Percentiles rank a stretch among this genome's conserved stretches.
These are phyloP conservation scores for Sporothrix pallida DNA, from an alignment of 2,329 filamentous ascomycete species.

Conservation along the genomic window DNA sequence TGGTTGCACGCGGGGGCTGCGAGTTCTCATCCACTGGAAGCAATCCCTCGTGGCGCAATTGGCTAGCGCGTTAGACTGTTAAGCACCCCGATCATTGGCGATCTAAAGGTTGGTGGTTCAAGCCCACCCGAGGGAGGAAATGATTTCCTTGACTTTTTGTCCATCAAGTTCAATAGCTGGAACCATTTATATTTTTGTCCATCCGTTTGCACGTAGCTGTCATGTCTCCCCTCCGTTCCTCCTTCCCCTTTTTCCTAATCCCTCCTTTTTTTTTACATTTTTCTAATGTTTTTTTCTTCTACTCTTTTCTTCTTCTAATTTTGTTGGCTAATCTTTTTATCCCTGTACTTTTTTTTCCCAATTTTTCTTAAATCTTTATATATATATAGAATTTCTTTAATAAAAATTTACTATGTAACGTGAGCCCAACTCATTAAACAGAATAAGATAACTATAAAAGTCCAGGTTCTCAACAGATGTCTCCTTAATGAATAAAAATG, in stretches of 20 bases:
- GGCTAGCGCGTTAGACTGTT: conserved; percentile 36
- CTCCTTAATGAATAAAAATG: background rate
- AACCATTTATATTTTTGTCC: background rate
- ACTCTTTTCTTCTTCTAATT: too few relatives aligned
- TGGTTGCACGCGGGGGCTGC: background rate
- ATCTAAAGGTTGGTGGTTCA: conserved; percentile 33
- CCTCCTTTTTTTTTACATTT: too few relatives aligned
- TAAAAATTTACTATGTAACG: too few relatives aligned
- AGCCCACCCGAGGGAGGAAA: conserved; percentile 33
- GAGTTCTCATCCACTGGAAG: conserved; percentile 7
- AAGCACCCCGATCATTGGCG: conserved; percentile 4
- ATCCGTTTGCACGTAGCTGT: background rate
- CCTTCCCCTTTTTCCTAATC: too few relatives aligned
- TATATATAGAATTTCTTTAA: too few relatives aligned
- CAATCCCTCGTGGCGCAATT: conserved; percentile 35
- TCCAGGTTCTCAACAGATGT: too few relatives aligned
- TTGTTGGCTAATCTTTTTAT: too few relatives aligned
- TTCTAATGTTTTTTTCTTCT: too few relatives aligned
- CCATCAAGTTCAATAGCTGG: background rate
- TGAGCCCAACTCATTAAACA: too few relatives aligned
- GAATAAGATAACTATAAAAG: too few relatives aligned
- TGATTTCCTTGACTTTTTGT: conserved; percentile 5
- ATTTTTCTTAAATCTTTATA: too few relatives aligned
- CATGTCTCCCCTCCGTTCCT: background rate
- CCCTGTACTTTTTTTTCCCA: too few relatives aligned